Conservation (phyloP, 257 asterid species). For the Leonotis leonurus region DNA sequence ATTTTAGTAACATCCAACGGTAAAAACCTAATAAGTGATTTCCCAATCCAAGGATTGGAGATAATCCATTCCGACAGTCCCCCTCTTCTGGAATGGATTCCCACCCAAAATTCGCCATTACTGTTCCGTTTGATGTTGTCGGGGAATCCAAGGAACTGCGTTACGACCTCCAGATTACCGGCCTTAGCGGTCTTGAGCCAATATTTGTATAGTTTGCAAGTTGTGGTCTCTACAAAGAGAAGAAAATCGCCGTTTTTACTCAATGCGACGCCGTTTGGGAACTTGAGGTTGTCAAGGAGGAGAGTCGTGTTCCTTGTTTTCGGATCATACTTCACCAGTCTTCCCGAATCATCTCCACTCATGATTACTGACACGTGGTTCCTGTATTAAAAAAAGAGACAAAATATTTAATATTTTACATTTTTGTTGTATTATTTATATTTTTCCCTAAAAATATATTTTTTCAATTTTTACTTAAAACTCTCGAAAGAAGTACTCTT, state of each 20-base stretch:
- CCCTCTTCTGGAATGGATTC: conserved; percentile 38
- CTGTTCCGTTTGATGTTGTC: conserved; percentile 53
- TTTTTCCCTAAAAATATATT: too few relatives aligned
- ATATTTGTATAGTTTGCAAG: conserved; percentile 37
- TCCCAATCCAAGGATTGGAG: conserved; percentile 42
- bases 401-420: too few relatives aligned
- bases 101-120: conserved; percentile 76
- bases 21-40: conserved; percentile 12
- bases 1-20: conserved; percentile 38
- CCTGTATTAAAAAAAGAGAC: conserved; percentile 30
- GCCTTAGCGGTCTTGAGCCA: conserved; percentile 46
- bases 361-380: conserved; percentile 29
- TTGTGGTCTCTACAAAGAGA: conserved; percentile 57
- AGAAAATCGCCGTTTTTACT: conserved; percentile 45
- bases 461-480: too few relatives aligned
- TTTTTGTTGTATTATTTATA: too few relatives aligned
- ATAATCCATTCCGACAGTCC: conserved; percentile 34
- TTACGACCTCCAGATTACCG: conserved; percentile 30
- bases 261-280: conserved; percentile 77
- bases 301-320: conserved; percentile 25
- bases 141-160: conserved; percentile 53
- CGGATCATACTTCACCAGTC: conserved; percentile 53
- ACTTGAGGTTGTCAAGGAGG: conserved; percentile 39
- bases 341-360: conserved; percentile 53
- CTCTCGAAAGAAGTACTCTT: too few relatives aligned